These are phyloP conservation scores for Cercospora sp. DNA, from an alignment of 2,329 filamentous ascomycete genomes.

Conservation along the genomic window DNA sequence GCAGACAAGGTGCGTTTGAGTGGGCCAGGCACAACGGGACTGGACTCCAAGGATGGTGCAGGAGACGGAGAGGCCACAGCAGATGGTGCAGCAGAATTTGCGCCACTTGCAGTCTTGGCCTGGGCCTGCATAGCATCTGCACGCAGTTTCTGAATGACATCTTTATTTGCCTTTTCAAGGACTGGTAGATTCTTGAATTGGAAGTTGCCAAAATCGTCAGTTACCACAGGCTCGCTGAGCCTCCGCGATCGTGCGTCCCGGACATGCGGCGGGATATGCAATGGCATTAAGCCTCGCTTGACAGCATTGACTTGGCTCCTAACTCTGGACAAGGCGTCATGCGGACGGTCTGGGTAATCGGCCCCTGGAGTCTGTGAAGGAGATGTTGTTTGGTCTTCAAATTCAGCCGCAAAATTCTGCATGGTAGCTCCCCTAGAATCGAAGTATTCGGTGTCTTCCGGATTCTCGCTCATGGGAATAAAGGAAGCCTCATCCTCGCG, in stretches of 20 bases:
- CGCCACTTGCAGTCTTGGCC: conserved; percentile 49
- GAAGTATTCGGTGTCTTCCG: conserved; percentile 97
- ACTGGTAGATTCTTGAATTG: conserved; percentile 97
- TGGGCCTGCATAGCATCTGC: conserved; percentile 81
- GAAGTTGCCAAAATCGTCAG: conserved; percentile 95
- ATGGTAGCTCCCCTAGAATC: conserved; percentile 88
- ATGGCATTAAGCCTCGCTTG: conserved; percentile 88
- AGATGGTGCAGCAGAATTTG: conserved; percentile 41
- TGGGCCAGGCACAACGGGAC: conserved; percentile 76
- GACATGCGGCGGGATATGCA: conserved; percentile 95
- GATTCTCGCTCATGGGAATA: conserved; percentile 86
- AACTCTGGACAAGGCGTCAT: conserved; percentile 89
- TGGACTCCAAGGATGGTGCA: conserved; percentile 74
- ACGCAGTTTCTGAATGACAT: conserved; percentile 93
- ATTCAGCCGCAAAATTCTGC: conserved; percentile 88
- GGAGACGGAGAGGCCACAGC: conserved; percentile 57
- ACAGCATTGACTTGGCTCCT: conserved; percentile 80
- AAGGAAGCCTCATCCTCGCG: conserved; percentile 97
- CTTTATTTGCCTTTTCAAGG: conserved; percentile 96
- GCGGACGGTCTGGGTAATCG: conserved; percentile 85
- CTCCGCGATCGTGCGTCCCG: conserved; percentile 84
- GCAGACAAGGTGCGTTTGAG: conserved; percentile 81
- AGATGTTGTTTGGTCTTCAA: conserved; percentile 83
- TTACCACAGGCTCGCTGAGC: conserved; percentile 82
- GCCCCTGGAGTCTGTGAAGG: conserved; percentile 67